Conservation (phyloP, 352 stramenopile species). For the Detonula confervacea region DNA sequence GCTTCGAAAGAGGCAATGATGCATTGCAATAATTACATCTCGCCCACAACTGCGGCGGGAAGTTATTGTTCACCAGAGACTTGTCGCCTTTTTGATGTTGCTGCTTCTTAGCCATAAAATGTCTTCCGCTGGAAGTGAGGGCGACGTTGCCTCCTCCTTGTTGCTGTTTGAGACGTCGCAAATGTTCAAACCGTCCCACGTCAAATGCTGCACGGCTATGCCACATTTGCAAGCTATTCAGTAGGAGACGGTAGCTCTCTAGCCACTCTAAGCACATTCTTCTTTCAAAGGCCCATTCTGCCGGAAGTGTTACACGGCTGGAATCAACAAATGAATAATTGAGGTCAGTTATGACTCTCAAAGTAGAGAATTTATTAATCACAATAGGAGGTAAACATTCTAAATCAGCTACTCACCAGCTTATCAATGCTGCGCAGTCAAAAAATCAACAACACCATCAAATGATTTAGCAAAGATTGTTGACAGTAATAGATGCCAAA, state of each 20-base stretch:
- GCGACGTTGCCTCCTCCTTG: no score
- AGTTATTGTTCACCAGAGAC: conserved; percentile 54
- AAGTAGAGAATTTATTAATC: no score
- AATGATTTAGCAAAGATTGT: no score
- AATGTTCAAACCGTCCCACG: conserved; percentile 89
- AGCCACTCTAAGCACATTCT: conserved; percentile 89
- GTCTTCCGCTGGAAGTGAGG: conserved; percentile 47
- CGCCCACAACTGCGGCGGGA: conserved; percentile 91
- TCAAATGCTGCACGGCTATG: conserved; percentile 92
- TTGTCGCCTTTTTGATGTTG: conserved; percentile 35
- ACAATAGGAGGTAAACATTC: no score
- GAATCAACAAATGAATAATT: conserved; percentile 15
- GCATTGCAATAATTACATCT: conserved; percentile 94
- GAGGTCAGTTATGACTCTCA: no score
- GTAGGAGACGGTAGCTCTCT: conserved; percentile 89
- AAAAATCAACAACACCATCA: no score
- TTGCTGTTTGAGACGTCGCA: conserved; percentile 88
- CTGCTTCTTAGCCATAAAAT: conserved; percentile 37
- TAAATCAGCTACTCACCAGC: conserved; percentile 86
- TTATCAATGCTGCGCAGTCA: conserved; percentile 89
- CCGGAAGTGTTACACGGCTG: conserved; percentile 66
- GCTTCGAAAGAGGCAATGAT: conserved; percentile 89
- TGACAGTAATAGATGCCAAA: no score
- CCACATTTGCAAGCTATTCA: conserved; percentile 95
- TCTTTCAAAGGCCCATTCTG: conserved; percentile 70